phyloP scores from a whole-genome alignment of 225 moss, liverwort and hornwort genomes.

The Bryoerythrophyllum caledonicum region DNA sequence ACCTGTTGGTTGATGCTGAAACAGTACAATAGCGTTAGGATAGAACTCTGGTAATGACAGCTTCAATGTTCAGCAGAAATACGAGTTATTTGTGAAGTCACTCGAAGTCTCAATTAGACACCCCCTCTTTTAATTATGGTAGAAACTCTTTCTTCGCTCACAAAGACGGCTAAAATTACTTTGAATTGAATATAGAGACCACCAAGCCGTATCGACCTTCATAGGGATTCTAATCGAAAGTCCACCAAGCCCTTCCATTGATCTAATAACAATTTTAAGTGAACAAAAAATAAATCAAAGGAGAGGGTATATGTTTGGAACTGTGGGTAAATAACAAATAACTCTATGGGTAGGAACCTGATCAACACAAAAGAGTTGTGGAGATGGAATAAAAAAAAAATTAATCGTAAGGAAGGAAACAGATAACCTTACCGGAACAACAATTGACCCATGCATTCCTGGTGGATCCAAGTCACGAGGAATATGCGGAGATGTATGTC shows the following conservation, averaged over 20 bases:
- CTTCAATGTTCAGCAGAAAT: neutral
- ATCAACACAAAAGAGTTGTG: neutral
- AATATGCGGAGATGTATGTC: constrained; percentile 74
- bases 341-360: neutral
- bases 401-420: neutral
- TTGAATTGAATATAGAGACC: too few species aligned
- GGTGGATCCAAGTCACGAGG: constrained; percentile 55
- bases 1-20: constrained; percentile 72
- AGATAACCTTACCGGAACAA: constrained; percentile 50
- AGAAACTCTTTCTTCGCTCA: too few species aligned
- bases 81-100: too few species aligned
- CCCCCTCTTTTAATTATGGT: too few species aligned
- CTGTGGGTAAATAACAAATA: too few species aligned
- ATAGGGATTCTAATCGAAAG: too few species aligned
- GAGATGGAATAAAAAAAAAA: neutral
- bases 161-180: too few species aligned
- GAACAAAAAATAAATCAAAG: too few species aligned
- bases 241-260: constrained; percentile 3
- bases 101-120: too few species aligned
- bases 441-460: constrained; percentile 54
- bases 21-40: constrained; percentile 28
- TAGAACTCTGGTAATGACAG: neutral
- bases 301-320: too few species aligned
- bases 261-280: too few species aligned
- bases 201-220: too few species aligned